These are phyloP conservation scores for Globisporangium barbulae DNA, from an alignment of 352 stramenopile genomes.

Conservation along the genomic window DNA sequence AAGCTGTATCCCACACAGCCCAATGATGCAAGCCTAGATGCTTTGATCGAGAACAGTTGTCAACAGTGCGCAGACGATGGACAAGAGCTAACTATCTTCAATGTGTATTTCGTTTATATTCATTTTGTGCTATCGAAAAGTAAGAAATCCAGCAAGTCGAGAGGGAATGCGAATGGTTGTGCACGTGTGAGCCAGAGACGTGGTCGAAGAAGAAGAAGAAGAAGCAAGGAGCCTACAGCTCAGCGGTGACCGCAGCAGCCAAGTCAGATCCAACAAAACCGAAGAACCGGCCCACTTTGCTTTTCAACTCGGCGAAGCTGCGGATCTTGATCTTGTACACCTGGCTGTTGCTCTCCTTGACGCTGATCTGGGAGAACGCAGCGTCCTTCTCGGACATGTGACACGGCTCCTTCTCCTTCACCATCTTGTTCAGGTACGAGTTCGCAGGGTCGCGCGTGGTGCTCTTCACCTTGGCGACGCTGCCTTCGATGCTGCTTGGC, in stretches of 20 bases:
- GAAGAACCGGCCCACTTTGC: conserved; percentile 2
- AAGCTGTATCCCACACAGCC: too few species aligned
- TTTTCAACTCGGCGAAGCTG: conserved; percentile 3
- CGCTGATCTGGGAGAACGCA: conserved; percentile 2
- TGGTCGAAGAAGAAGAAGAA: background rate
- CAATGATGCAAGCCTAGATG: too few species aligned
- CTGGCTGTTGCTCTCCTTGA: background rate
- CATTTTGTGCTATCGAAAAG: too few species aligned
- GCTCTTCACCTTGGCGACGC: background rate
- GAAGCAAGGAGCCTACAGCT: background rate
- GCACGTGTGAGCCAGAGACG: too few species aligned
- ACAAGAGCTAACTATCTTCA: too few species aligned
- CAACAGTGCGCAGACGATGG: too few species aligned
- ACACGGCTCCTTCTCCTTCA: background rate
- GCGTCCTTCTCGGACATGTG: background rate
- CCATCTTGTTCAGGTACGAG: background rate
- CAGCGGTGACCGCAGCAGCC: background rate
- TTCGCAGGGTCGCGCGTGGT: background rate
- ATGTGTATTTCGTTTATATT: too few species aligned
- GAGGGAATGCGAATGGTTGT: too few species aligned
- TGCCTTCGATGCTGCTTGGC: conserved; percentile 5
- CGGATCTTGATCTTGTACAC: conserved; percentile 9
- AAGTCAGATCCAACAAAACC: background rate
- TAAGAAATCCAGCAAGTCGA: too few species aligned
- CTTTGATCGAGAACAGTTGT: too few species aligned